phyloP scores from a whole-genome alignment of 129 eudicot genomes.

The Logfia minima region DNA sequence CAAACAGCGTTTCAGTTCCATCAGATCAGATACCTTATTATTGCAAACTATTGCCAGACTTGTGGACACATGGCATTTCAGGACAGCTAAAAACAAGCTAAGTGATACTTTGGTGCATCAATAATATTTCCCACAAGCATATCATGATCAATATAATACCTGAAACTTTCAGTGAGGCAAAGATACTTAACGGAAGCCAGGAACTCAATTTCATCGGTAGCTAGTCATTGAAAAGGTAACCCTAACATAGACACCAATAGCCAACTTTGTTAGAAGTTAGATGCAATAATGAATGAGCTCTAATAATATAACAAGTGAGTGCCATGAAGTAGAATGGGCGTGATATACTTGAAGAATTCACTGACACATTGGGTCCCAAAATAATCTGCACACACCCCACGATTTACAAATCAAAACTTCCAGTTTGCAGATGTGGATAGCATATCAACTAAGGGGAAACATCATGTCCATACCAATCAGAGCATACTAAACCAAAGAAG shows the following conservation, averaged over 20 bases:
- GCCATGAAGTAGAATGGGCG: neutral
- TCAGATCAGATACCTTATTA: neutral
- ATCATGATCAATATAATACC: constrained; percentile 14
- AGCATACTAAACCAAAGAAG: neutral
- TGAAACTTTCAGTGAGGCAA: constrained; percentile 10
- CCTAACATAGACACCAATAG: constrained; percentile 31
- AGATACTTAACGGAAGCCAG: neutral
- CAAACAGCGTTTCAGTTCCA: neutral
- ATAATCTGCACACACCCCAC: constrained; percentile 19
- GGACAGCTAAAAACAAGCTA: neutral
- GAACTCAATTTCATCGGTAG: constrained; percentile 17
- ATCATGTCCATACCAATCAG: constrained; percentile 3
- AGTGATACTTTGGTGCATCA: neutral
- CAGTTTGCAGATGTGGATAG: constrained; percentile 30
- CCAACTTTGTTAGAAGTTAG: constrained; percentile 30
- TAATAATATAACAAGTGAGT: neutral
- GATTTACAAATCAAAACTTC: constrained; percentile 22
- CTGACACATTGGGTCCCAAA: neutral
- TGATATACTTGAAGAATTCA: neutral
- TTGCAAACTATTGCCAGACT: neutral
- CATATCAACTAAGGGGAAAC: constrained; percentile 16
- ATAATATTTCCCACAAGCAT: neutral
- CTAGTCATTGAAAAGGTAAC: constrained; percentile 19
- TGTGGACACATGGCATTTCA: neutral
- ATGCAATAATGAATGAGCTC: constrained; percentile 11